Conservation (phyloP, 345 rosid genomes). For the Garcia nutans region DNA sequence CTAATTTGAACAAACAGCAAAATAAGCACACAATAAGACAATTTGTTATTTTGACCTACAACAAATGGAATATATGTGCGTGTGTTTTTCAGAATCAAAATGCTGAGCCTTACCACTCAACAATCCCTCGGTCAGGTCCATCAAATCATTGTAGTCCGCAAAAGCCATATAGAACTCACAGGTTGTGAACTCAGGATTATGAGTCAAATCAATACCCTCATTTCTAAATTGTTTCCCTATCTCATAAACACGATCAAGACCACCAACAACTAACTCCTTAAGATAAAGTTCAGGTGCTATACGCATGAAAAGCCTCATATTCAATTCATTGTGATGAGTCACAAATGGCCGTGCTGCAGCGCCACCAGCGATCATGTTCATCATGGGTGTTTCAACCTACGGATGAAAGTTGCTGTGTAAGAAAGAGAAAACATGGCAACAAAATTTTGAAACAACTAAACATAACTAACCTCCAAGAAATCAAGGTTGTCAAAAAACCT, state of each 20-base stretch:
- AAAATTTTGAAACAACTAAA: not conserved
- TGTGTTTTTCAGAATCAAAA: not conserved
- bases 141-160: conserved; percentile 91
- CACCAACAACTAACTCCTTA: conserved; percentile 93
- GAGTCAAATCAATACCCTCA: conserved; percentile 97
- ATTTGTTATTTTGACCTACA: not conserved
- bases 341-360: conserved; percentile 97
- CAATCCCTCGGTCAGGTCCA: conserved; percentile 84
- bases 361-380: conserved; percentile 98
- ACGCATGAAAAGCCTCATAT: conserved; percentile 88
- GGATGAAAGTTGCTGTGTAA: conserved; percentile 1
- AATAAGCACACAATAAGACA: not conserved
- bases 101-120: conserved; percentile 58
- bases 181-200: conserved; percentile 97
- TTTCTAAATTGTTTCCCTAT: conserved; percentile 97
- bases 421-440: not conserved
- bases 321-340: conserved; percentile 89
- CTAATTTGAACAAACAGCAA: conserved; percentile 34
- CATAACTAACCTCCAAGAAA: conserved; percentile 68
- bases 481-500: conserved; percentile 65
- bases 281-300: conserved; percentile 95
- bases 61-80: not conserved
- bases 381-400: conserved; percentile 97
- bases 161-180: conserved; percentile 99
- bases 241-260: conserved; percentile 85